These are phyloP conservation scores for Apophysomyces trapeziformis DNA, from an alignment of 371 early-diverging fungal genomes.

Conservation along the genomic window DNA sequence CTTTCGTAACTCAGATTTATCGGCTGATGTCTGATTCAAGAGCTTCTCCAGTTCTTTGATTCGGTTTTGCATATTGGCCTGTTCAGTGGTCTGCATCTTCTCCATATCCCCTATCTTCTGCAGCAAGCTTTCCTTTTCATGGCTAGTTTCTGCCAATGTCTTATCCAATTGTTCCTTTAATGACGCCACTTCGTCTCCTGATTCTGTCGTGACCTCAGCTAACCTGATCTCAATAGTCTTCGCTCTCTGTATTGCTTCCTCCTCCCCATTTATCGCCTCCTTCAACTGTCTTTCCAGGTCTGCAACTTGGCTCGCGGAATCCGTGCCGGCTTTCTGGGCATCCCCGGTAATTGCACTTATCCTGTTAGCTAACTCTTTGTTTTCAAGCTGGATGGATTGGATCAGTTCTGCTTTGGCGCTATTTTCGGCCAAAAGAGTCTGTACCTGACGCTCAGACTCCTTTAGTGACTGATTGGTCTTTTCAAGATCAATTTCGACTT, in stretches of 20 bases:
- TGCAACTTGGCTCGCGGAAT: background rate
- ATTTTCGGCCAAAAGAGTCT: background rate
- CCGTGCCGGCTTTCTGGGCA: background rate
- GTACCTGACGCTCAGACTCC: background rate
- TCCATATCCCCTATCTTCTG: background rate
- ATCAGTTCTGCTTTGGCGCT: background rate
- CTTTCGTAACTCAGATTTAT: slow-evolving; percentile 2
- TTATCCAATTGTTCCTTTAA: slow-evolving; percentile 18
- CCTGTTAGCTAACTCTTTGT: background rate
- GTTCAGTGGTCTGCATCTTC: background rate
- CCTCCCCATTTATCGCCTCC: background rate
- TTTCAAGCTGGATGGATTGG: background rate
- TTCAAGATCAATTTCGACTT: background rate
- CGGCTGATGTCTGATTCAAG: background rate
- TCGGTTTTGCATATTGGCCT: background rate
- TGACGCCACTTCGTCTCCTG: background rate
- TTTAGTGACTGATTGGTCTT: background rate
- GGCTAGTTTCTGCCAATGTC: slow-evolving; percentile 15
- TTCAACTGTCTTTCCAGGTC: slow-evolving; percentile 3
- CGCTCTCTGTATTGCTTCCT: background rate
- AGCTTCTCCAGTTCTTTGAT: background rate
- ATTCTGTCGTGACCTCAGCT: slow-evolving; percentile 2
- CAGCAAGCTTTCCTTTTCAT: slow-evolving; percentile 22
- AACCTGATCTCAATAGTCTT: background rate
- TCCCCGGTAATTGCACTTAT: background rate